Base-by-base conservation (phyloP, 305 asterid species). In the Solanum hybrid region DNA sequence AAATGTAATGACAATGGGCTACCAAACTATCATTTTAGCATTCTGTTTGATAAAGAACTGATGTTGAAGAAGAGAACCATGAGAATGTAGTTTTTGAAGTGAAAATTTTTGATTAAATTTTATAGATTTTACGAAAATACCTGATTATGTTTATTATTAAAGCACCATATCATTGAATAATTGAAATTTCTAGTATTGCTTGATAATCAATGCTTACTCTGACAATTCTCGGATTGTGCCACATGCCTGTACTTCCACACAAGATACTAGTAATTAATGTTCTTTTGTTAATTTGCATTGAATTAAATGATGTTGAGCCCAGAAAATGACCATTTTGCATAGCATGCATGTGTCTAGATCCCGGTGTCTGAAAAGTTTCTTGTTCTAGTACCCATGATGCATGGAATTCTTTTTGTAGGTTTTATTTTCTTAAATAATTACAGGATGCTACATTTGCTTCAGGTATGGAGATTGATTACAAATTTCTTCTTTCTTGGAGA, bases 381-480 rank as follows among this genome's bases (percentile, higher is more conserved):
- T 51, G 75, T 84, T 26, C 26, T 32, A 51, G 88, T 51, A 29
- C 31, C 88, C 37, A 17, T 79, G 76, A 20, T 84, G n/a, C 76
- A 20, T 31, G 31, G 33, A 57, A 85, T 85, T 57, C 73, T 57
- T 5, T 31, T 31, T 85, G 24, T 51, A 22, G 41, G 31, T 57
- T 85, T 51, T 31, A 31, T 51, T 51, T 31, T 85, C 45, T 51
- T 22, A 11, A 85, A 41, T 45, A 85, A 85, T 31, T 85, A 85
- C 22, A 61, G 45, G 73, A 51, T 85, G 45, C 31, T 31, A 85
- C 88, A 85, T 85, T 31, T 83, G 39, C 26, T 91, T 87, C 96
- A 97, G 99, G 94, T 97, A 89, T 95, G 98, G 97, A 95, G 98
- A 79, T 93, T 96, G 86, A 72, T 97, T 61, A 94, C 99, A 78